These are phyloP conservation scores for Strobilomyces dryophilus DNA, from an alignment of 768 basidiomycete species.

Conservation along the genomic window DNA sequence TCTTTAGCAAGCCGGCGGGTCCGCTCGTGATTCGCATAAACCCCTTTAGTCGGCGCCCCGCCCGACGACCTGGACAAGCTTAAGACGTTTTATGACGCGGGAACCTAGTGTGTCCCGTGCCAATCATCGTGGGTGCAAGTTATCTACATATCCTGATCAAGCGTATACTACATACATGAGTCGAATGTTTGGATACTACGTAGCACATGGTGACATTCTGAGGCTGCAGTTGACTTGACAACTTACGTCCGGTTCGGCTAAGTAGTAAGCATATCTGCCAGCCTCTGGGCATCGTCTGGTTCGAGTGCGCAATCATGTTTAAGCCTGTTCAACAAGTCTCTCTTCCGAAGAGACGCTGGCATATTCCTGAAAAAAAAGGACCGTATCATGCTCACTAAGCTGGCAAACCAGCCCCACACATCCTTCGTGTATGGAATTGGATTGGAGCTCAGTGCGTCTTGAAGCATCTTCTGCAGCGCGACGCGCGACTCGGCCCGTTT, in stretches of 20 bases:
- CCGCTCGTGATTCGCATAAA: background rate
- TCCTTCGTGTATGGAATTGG: background rate
- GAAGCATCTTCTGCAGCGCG: background rate
- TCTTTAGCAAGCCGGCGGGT: background rate
- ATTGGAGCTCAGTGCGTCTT: background rate
- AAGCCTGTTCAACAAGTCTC: background rate
- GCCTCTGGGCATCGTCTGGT: background rate
- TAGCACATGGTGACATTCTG: too few relatives aligned
- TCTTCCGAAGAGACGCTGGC: background rate
- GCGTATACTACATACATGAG: too few relatives aligned
- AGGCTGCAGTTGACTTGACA: too few relatives aligned
- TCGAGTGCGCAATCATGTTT: background rate
- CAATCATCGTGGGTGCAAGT: background rate
- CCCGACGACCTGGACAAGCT: background rate
- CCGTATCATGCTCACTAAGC: too few relatives aligned
- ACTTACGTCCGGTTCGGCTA: too few relatives aligned
- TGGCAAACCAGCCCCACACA: too few relatives aligned
- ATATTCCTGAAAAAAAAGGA: background rate
- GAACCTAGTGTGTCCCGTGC: background rate
- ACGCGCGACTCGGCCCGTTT: background rate
- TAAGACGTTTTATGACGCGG: background rate
- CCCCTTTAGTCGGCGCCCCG: background rate
- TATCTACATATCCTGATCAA: background rate
- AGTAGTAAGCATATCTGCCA: conserved; percentile 1
- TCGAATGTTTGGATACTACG: too few relatives aligned